phyloP scores from a whole-genome alignment of 73 alveolate genomes.

The Diophrys sp. region DNA sequence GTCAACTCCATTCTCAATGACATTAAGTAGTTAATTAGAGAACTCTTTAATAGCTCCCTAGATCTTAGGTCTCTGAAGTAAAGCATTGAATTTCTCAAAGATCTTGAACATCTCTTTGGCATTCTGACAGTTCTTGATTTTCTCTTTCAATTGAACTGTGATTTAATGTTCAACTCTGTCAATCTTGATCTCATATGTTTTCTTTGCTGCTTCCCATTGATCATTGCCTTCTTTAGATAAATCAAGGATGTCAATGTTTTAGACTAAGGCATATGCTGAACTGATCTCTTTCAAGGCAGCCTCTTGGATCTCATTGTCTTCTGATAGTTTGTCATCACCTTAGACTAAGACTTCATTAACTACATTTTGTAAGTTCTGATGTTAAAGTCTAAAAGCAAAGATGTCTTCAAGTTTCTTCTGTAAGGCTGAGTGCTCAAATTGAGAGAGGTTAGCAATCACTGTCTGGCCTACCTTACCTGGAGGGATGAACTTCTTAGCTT shows the following conservation, averaged over 20 bases:
- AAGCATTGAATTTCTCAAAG: constrained; percentile 89
- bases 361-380: constrained; percentile 83
- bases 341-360: constrained; percentile 69
- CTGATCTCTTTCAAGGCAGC: constrained; percentile 62
- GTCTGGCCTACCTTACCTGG: too few species aligned
- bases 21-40: constrained; percentile 82
- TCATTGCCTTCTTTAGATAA: too few species aligned
- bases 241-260: constrained; percentile 86
- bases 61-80: constrained; percentile 88
- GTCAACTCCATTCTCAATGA: constrained; percentile 77
- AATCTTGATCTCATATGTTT: constrained; percentile 63
- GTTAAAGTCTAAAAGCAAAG: constrained; percentile 79
- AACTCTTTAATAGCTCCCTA: constrained; percentile 96
- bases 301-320: constrained; percentile 57
- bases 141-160: constrained; percentile 86
- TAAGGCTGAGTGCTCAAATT: constrained; percentile 56
- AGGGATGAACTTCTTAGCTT: too few species aligned
- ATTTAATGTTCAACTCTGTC: constrained; percentile 93
- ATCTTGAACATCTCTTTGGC: constrained; percentile 96
- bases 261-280: constrained; percentile 77
- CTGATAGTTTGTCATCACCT: constrained; percentile 47
- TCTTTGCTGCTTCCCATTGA: constrained; percentile 81
- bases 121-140: constrained; percentile 85
- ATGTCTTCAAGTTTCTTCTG: constrained; percentile 81
- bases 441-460: too few species aligned